Base-by-base conservation (phyloP, 2,329 filamentous ascomycete species). In the Colletotrichum orbiculare region DNA sequence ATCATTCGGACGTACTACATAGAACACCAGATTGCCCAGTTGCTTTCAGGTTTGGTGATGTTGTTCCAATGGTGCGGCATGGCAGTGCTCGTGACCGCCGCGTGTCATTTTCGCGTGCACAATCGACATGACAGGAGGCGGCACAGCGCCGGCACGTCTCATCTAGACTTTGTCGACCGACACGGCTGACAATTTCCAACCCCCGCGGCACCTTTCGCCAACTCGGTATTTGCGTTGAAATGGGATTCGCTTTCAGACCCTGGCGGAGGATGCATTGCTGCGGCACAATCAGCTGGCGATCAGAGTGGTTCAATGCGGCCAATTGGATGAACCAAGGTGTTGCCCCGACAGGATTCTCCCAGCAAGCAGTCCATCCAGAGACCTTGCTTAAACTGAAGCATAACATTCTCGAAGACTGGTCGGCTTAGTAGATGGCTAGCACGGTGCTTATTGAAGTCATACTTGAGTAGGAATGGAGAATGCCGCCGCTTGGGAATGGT, bases 71-170 rank as follows among this genome's bases (percentile, higher is more conserved):
- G 56, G 41, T 60, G 48, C 46, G 39, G 41, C 45, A 62, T 25
- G n/a, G 50, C n/a, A 53, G 38, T 39, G 37, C 39, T 34, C n/a
- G 10, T 25, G 25, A 25, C n/a, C 6, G 43, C 39, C 42, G 34
- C 12, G 42, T 47, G 15, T 46, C 9, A 25, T 25, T 25, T 25
- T 55, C 39, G 12, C 38, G 49, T 64, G 49, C 34, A 25, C 25
- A 25, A 25, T 25, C 25, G 25, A 25, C 25, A 25, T 25, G 47
- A 47, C 37, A 48, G 52, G 46, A 62, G 52, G 58, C 46, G 52
- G 58, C 58, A 56, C 62, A 65, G 58, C 46, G 58, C 45, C 46
- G 58, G 42, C 53, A 15, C 15, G 25, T 52, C 37, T 34, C 35
- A 35, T 49, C 35, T 2, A 38, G 46, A 50, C 10, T 35, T 48